Conservation (phyloP, 2,329 filamentous ascomycete genomes). For the Microsporum audouinii region DNA sequence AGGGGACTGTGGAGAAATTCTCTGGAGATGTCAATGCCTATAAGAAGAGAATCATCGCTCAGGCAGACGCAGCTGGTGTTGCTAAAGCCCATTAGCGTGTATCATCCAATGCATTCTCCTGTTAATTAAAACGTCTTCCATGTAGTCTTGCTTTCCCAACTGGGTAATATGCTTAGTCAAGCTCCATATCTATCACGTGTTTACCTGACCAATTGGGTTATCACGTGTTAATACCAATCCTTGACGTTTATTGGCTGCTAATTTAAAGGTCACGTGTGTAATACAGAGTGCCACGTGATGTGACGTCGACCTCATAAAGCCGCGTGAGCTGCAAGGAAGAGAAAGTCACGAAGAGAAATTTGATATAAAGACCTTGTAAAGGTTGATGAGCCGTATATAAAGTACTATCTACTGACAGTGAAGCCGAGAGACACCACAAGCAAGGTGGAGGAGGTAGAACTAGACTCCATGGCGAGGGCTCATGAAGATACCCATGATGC, state of each 20-base stretch:
- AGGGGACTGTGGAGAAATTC: constrained; percentile 91
- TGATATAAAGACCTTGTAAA: background rate
- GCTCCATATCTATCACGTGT: background rate
- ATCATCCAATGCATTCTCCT: background rate
- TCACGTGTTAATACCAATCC: background rate
- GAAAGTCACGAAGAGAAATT: background rate
- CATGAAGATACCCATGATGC: constrained; percentile 13
- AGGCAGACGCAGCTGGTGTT: constrained; percentile 79
- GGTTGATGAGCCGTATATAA: background rate
- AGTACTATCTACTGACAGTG: background rate
- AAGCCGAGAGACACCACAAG: background rate
- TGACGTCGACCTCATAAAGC: background rate
- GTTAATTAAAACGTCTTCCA: background rate
- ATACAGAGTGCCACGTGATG: background rate
- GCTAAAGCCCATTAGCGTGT: constrained; percentile 33
- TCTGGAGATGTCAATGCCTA: constrained; percentile 89
- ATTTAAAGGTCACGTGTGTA: background rate
- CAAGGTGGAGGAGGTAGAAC: constrained; percentile 9
- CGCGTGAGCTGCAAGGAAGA: background rate
- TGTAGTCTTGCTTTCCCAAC: too few relatives aligned
- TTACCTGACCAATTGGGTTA: background rate
- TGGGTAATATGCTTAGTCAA: background rate
- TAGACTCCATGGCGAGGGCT: constrained; percentile 17
- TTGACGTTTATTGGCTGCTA: background rate
- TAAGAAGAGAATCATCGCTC: constrained; percentile 88